Conservation (phyloP, 768 basidiomycete genomes). For the Infundibulicybe gibba region DNA sequence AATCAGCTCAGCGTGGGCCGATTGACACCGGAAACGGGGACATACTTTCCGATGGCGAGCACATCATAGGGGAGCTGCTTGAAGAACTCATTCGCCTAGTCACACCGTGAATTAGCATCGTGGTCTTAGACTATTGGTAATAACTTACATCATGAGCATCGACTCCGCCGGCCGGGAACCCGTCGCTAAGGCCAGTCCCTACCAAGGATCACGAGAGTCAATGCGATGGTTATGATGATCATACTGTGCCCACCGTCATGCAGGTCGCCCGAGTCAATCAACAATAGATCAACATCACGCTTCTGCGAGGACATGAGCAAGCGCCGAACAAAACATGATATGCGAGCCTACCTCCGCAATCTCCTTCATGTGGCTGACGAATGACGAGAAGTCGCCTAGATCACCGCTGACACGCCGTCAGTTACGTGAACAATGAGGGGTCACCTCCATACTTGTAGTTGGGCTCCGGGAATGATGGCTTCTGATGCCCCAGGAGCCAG, state of each 20-base stretch:
- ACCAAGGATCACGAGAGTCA: neutral
- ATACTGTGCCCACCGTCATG: slow-evolving; percentile 51
- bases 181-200: slow-evolving; percentile 80
- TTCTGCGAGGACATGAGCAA: slow-evolving; percentile 35
- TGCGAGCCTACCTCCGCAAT: slow-evolving; percentile 48
- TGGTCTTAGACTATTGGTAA: no score
- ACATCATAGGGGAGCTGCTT: slow-evolving; percentile 75
- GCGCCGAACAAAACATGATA: neutral
- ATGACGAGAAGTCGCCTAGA: slow-evolving; percentile 83
- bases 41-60: slow-evolving; percentile 81
- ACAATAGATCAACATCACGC: slow-evolving; percentile 76
- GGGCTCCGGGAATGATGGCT: slow-evolving; percentile 67
- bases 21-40: neutral
- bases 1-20: neutral
- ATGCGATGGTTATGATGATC: neutral
- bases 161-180: slow-evolving; percentile 63
- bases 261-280: slow-evolving; percentile 80
- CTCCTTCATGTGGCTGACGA: slow-evolving; percentile 77
- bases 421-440: neutral
- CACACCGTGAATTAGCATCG: no score
- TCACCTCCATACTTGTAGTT: slow-evolving; percentile 53
- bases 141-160: slow-evolving; percentile 64
- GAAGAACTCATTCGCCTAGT: slow-evolving; percentile 73
- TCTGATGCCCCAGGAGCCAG: slow-evolving; percentile 78
- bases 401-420: slow-evolving; percentile 39